Evolutionary conservation across 139 green algal species (phyloP).

Genomic region (Chlorella sp.): DNA sequence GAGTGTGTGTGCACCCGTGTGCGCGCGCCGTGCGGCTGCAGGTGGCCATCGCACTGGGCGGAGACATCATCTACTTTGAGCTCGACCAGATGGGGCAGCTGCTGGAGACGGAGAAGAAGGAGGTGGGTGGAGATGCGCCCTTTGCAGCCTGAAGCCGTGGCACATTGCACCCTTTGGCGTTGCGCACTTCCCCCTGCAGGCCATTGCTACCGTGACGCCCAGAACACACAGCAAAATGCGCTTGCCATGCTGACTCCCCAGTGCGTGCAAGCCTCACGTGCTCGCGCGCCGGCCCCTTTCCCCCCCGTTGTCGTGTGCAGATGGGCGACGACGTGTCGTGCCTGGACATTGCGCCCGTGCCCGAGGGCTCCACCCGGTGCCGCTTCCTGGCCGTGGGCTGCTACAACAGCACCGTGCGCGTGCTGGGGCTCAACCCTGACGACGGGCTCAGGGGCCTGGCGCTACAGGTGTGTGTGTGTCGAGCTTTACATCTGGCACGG

Average conservation of each 20-base stretch:
- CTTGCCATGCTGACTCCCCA: not conserved
- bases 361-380: conserved; percentile 49
- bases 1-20: too few species aligned
- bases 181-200: too few species aligned
- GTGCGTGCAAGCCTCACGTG: too few species aligned
- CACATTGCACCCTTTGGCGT: too few species aligned
- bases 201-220: too few species aligned
- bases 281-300: too few species aligned
- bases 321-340: conserved; percentile 84
- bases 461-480: conserved; percentile 52
- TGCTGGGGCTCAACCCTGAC: conserved; percentile 86
- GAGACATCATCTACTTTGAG: conserved; percentile 96
- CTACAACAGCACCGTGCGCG: conserved; percentile 80
- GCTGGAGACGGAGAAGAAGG: conserved; percentile 86
- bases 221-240: not conserved
- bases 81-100: conserved; percentile 81
- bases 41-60: conserved; percentile 83
- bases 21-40: too few species aligned
- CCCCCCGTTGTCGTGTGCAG: too few species aligned
- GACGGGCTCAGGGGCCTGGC: conserved; percentile 62
- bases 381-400: conserved; percentile 84
- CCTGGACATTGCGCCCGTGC: conserved; percentile 62
- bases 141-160: not conserved
- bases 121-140: conserved; percentile 34
- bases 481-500: too few species aligned